phyloP scores from a whole-genome alignment of 2,329 filamentous ascomycete genomes.

The Allantophomopsis cytisporea region DNA sequence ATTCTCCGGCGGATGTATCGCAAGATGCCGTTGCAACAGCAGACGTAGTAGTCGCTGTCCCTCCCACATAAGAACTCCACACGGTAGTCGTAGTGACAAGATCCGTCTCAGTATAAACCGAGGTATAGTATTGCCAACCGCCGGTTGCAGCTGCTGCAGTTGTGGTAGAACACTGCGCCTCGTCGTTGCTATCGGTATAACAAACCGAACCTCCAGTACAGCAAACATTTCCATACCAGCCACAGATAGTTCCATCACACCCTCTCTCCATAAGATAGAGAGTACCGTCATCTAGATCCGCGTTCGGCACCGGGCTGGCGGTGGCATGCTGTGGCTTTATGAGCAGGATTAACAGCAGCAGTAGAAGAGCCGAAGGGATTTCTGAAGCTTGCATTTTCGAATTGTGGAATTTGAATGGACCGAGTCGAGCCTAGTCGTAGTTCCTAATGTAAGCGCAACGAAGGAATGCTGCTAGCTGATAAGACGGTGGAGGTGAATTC shows the following conservation, averaged over 20 bases:
- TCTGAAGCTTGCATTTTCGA: constrained; percentile 21
- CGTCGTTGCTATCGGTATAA: constrained; percentile 30
- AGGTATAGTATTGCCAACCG: constrained; percentile 17
- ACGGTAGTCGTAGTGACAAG: constrained; percentile 41
- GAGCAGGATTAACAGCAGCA: constrained; percentile 24
- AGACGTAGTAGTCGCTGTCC: constrained; percentile 7
- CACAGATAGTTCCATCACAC: constrained; percentile 29
- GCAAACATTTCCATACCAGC: constrained; percentile 39
- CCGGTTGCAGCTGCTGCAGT: constrained; percentile 12
- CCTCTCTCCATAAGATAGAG: constrained; percentile 34
- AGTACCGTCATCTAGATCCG: constrained; percentile 33
- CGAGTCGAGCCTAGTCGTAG: background rate
- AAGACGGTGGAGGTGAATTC: background rate
- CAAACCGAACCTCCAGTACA: constrained; percentile 34
- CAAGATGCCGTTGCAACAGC: constrained; percentile 32
- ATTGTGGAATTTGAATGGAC: constrained; percentile 4
- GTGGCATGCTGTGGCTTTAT: constrained; percentile 18
- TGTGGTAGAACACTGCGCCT: constrained; percentile 32
- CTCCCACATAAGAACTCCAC: constrained; percentile 33
- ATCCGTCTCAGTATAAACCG: constrained; percentile 45
- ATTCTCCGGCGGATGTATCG: constrained; percentile 36
- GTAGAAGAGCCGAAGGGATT: constrained; percentile 14
- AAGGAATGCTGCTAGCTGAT: background rate
- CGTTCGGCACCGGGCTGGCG: constrained; percentile 35
- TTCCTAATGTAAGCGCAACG: background rate